Percentiles rank a stretch among this genome's conserved stretches.
phyloP scores from a whole-genome alignment of 2,329 filamentous ascomycete species.

The Gnomoniopsis smithogilvyi region DNA sequence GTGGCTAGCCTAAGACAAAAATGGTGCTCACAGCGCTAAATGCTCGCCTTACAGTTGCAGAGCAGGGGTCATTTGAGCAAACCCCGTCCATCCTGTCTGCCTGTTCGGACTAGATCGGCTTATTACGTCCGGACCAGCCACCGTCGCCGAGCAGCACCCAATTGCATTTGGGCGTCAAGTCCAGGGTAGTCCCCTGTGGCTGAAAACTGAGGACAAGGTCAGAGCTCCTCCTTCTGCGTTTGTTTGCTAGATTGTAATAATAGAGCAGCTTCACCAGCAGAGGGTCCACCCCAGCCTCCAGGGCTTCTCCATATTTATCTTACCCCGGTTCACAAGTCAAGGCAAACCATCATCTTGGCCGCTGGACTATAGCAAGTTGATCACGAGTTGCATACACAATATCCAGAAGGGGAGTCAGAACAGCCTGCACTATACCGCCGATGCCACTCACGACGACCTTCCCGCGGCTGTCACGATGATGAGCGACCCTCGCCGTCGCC shows the following conservation, averaged over 20 bases:
- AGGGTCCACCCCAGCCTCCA: conserved; percentile 16
- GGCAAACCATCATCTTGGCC: neutral
- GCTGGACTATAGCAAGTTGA: too few relatives aligned
- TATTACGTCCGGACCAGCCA: neutral
- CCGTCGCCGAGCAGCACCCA: neutral
- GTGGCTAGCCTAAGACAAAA: too few relatives aligned
- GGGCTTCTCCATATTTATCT: conserved; percentile 4
- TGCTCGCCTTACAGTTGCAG: too few relatives aligned
- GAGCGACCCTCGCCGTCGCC: conserved; percentile 52
- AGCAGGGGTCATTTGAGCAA: too few relatives aligned
- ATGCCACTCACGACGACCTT: conserved; percentile 7
- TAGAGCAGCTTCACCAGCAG: neutral
- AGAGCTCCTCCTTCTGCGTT: neutral
- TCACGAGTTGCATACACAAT: neutral
- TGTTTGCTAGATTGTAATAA: neutral
- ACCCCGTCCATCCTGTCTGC: too few relatives aligned
- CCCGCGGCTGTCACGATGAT: conserved; percentile 40
- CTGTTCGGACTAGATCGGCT: too few relatives aligned
- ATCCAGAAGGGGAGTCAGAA: neutral
- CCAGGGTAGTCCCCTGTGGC: neutral
- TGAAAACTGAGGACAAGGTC: neutral
- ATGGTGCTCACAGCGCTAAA: too few relatives aligned
- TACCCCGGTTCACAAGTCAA: conserved; percentile 8
- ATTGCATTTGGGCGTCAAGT: neutral
- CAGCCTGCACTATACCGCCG: neutral